A percentile compares a stretch with the other conserved stretches of the same genome.
phyloP scores from a whole-genome alignment of 2,329 filamentous ascomycete species.

The Trichoderma endophyticum region DNA sequence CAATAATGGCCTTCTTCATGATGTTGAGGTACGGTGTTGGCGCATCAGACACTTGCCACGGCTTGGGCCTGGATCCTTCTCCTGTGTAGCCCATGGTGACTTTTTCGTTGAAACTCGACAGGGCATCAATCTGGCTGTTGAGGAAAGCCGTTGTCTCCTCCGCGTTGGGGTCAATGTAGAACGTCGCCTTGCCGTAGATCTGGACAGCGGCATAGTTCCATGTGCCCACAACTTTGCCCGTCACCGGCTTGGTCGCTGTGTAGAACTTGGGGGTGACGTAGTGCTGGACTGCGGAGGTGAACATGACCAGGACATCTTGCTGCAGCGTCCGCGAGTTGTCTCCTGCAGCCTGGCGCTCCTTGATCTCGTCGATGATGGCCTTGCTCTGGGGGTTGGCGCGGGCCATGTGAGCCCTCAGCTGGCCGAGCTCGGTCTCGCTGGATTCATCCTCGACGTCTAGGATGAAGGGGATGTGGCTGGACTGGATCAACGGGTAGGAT shows the following conservation, averaged over 20 bases:
- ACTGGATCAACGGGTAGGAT: conserved; percentile 50
- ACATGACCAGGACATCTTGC: conserved; percentile 60
- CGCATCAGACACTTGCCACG: conserved; percentile 59
- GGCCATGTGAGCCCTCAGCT: conserved; percentile 60
- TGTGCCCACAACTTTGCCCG: conserved; percentile 65
- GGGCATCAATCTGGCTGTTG: conserved; percentile 48
- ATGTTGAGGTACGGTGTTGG: conserved; percentile 54
- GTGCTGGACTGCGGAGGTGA: conserved; percentile 56
- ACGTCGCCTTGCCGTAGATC: conserved; percentile 55
- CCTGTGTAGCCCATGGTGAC: conserved; percentile 55
- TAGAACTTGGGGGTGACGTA: conserved; percentile 71
- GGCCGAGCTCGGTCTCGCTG: conserved; percentile 39
- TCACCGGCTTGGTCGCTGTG: conserved; percentile 59
- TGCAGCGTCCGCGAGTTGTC: conserved; percentile 28
- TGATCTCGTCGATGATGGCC: conserved; percentile 50
- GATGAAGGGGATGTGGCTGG: conserved; percentile 59
- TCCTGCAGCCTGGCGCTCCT: not conserved
- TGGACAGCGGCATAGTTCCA: conserved; percentile 69
- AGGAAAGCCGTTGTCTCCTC: conserved; percentile 48
- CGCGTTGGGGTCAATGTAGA: conserved; percentile 50
- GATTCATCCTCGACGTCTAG: conserved; percentile 47
- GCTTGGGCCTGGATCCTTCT: conserved; percentile 24
- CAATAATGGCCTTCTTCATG: conserved; percentile 57
- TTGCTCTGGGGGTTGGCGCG: conserved; percentile 62
- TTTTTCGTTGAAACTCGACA: conserved; percentile 50